Percentiles rank a stretch among this genome's conserved stretches.
Conservation (phyloP, 805 yeast species). For the Wickerhamiella lipophila region DNA sequence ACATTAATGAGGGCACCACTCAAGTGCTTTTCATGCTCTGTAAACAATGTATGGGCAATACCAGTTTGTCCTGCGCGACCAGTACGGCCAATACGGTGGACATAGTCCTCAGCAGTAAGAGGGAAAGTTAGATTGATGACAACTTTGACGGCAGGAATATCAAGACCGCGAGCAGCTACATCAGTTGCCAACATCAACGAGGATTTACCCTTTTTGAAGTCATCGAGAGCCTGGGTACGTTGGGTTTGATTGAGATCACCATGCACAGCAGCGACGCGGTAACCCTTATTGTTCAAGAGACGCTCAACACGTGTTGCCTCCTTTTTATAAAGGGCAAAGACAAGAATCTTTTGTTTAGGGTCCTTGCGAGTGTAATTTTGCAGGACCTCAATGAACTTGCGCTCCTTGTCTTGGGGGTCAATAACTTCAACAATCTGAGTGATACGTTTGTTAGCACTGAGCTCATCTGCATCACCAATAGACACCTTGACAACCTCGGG, state of each 20-base stretch:
- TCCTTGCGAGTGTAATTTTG: constrained; percentile 49
- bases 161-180: constrained; percentile 96
- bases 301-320: constrained; percentile 89
- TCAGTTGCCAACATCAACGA: constrained; percentile 86
- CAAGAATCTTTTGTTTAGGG: constrained; percentile 57
- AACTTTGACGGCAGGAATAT: constrained; percentile 91
- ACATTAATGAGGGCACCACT: constrained; percentile 91
- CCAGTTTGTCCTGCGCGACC: constrained; percentile 97
- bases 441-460: constrained; percentile 87
- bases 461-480: constrained; percentile 88
- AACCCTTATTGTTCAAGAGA: constrained; percentile 58
- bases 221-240: constrained; percentile 74
- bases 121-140: constrained; percentile 95
- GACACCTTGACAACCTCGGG: constrained; percentile 70
- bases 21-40: constrained; percentile 91
- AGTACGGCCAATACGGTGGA: constrained; percentile 94
- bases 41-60: constrained; percentile 86
- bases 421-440: constrained; percentile 88
- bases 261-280: constrained; percentile 80
- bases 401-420: constrained; percentile 70
- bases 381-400: constrained; percentile 55
- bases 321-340: constrained; percentile 90
- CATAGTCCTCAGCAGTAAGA: constrained; percentile 89
- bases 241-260: constrained; percentile 91
- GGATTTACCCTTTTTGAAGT: constrained; percentile 69